These are phyloP conservation scores for Curvularia sp. DNA, from an alignment of 2,329 filamentous ascomycete species.

Conservation along the genomic window DNA sequence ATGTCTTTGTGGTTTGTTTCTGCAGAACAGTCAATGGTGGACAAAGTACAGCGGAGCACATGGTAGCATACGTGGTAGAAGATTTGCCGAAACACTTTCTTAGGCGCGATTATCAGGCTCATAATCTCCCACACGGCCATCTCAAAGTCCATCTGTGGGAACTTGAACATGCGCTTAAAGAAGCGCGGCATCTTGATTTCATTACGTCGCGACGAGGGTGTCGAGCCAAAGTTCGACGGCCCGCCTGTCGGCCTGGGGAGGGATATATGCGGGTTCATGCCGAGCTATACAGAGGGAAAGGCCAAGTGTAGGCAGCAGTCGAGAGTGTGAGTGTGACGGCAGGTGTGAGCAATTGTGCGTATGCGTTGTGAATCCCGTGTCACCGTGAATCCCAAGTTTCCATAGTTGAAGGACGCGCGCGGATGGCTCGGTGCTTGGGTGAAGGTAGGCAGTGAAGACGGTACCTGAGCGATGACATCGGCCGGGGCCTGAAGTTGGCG, in stretches of 20 bases:
- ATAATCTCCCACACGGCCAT: slow-evolving; percentile 78
- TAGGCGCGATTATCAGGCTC: slow-evolving; percentile 70
- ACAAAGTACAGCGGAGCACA: neutral
- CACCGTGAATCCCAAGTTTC: slow-evolving; percentile 13
- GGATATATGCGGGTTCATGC: slow-evolving; percentile 67
- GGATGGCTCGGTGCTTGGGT: slow-evolving; percentile 8
- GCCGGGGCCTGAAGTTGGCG: slow-evolving; percentile 21
- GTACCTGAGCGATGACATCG: slow-evolving; percentile 32
- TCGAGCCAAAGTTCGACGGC: slow-evolving; percentile 60
- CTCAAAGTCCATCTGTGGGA: slow-evolving; percentile 77
- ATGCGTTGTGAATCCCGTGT: slow-evolving; percentile 8
- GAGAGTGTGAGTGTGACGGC: slow-evolving; percentile 1
- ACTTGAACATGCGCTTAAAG: slow-evolving; percentile 74
- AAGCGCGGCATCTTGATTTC: slow-evolving; percentile 69
- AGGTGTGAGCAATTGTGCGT: neutral
- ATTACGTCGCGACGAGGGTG: slow-evolving; percentile 57
- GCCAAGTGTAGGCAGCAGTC: slow-evolving; percentile 1
- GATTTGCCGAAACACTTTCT: slow-evolving; percentile 74
- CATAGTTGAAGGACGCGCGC: slow-evolving; percentile 10
- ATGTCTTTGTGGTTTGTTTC: slow-evolving; percentile 71
- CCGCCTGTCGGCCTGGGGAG: slow-evolving; percentile 65
- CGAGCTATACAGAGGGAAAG: slow-evolving; percentile 8
- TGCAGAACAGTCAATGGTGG: slow-evolving; percentile 35
- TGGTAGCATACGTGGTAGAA: slow-evolving; percentile 66
- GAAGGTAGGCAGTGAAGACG: slow-evolving; percentile 11